Base-by-base conservation (phyloP, 805 yeast genomes). In the Cyberlindnera subsufficiens region DNA sequence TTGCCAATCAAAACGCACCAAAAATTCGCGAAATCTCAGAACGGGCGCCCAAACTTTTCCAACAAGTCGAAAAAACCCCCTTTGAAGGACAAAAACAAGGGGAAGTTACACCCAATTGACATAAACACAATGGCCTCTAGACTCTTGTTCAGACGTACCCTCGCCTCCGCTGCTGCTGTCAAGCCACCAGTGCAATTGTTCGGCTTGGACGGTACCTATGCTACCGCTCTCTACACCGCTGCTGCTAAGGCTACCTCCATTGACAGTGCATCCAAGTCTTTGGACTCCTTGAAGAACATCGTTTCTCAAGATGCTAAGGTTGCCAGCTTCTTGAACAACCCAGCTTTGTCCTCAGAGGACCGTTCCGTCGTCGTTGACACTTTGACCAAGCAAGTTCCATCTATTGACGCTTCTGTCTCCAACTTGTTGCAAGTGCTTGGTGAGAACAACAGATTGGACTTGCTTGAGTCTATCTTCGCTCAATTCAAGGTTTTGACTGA, bases 151-250 rank as follows among this genome's bases (percentile, higher is more conserved):
- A 50, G 42, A 44, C 83, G 90, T 72, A 69, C 82, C 44, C 65
- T 84, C 72, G 91, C 95, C 60, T 68, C 90, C 46, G 83, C 86
- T 55, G 66, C 81, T 59, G 69, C 72, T 60, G 77, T 77, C 60
- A 82, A 80, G 68, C 89, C 95, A 42, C 97, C 98, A 44, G 86
- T 91, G 51, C 96, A 89, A 77, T 77, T 91, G 65, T 91, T 78
- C 61, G 98, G 98, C 52, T 71, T 91, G 55, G 97, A 90, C 56
- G 99, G 98, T 63, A 89, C 98, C 52, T 91, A 91, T 68, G 99
- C 98, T 56, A 77, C 88, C 45, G 96, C 99, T 39, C 77, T 93
- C 58, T 91, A 82, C 79, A 74, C 90, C 42, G 97, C 98, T 18
- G 83, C 98, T 44, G 83, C 83, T 54, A 83, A 86, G 74, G 80